A percentile compares a stretch with the other conserved stretches of the same genome.
phyloP scores from a whole-genome alignment of 2,329 filamentous ascomycete genomes.

The Phialemoniopsis sp. region DNA sequence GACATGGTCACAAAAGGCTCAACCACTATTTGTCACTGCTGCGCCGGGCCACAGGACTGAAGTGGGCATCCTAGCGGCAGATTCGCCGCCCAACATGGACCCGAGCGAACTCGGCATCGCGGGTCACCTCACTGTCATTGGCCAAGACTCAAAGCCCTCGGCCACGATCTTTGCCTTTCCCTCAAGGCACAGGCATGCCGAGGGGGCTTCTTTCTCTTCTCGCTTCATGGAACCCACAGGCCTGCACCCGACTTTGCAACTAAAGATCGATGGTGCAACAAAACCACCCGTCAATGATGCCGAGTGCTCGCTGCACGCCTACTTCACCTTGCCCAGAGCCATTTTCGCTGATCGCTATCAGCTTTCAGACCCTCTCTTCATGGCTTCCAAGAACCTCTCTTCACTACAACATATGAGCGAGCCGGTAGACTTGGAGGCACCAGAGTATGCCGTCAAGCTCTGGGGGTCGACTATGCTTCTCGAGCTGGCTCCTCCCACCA shows the following conservation, averaged over 20 bases:
- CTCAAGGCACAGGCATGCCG: constrained; percentile 65
- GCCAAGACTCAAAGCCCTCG: constrained; percentile 67
- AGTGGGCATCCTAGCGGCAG: constrained; percentile 71
- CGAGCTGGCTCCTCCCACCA: constrained; percentile 58
- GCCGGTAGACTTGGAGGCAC: constrained; percentile 86
- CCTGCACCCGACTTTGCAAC: constrained; percentile 75
- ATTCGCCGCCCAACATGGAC: constrained; percentile 55
- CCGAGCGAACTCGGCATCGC: constrained; percentile 73
- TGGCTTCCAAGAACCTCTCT: constrained; percentile 74
- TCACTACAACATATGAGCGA: constrained; percentile 64
- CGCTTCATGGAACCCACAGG: constrained; percentile 69
- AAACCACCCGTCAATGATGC: constrained; percentile 21
- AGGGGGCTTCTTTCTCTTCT: constrained; percentile 51
- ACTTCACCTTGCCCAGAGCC: constrained; percentile 75
- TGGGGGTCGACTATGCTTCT: constrained; percentile 82
- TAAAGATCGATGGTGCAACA: constrained; percentile 32
- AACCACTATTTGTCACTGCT: constrained; percentile 33
- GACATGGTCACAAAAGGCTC: constrained; percentile 51
- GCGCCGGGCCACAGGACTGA: constrained; percentile 59
- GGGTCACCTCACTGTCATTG: constrained; percentile 74
- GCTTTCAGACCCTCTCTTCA: constrained; percentile 70
- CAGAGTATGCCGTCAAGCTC: constrained; percentile 67
- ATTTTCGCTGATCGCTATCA: constrained; percentile 90
- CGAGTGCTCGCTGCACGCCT: constrained; percentile 71
- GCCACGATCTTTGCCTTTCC: constrained; percentile 81